Conservation (phyloP, 257 asterid species). For the Nicotiana attenuata region DNA sequence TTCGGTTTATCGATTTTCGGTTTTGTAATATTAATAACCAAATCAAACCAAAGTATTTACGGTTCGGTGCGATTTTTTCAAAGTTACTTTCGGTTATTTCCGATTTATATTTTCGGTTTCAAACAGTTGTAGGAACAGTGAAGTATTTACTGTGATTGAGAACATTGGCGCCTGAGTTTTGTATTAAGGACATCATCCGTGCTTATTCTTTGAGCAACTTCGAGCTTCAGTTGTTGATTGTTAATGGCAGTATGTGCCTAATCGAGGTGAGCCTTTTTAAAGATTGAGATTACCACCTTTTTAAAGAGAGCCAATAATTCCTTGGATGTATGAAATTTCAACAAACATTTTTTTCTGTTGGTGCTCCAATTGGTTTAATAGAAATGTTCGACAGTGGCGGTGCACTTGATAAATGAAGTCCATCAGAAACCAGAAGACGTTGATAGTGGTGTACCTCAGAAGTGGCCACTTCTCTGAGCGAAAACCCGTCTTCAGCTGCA, state of each 20-base stretch:
- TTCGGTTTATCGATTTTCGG: no score
- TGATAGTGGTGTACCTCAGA: constrained; percentile 11
- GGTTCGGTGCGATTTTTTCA: no score
- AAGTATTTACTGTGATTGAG: constrained; percentile 66
- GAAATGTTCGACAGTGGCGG: constrained; percentile 80
- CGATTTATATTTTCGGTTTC: no score
- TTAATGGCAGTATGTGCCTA: constrained; percentile 21
- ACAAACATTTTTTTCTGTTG: constrained; percentile 36
- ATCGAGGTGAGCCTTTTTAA: constrained; percentile 43
- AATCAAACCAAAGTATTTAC: no score
- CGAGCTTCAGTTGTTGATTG: neutral
- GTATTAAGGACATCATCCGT: neutral
- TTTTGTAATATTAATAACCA: no score
- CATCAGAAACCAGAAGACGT: constrained; percentile 18
- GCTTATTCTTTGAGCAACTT: no score
- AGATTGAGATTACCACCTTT: neutral
- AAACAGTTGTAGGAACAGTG: no score
- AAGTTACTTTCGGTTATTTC: no score
- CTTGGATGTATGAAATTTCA: constrained; percentile 40
- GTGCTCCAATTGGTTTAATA: constrained; percentile 68
- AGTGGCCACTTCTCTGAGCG: neutral
- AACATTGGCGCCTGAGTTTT: constrained; percentile 52
- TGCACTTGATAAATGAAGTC: constrained; percentile 60
- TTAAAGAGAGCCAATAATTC: neutral
- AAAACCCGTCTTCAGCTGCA: constrained; percentile 26